Base-by-base conservation (phyloP, 208 protist species). In the Leishmania gerbilli region DNA sequence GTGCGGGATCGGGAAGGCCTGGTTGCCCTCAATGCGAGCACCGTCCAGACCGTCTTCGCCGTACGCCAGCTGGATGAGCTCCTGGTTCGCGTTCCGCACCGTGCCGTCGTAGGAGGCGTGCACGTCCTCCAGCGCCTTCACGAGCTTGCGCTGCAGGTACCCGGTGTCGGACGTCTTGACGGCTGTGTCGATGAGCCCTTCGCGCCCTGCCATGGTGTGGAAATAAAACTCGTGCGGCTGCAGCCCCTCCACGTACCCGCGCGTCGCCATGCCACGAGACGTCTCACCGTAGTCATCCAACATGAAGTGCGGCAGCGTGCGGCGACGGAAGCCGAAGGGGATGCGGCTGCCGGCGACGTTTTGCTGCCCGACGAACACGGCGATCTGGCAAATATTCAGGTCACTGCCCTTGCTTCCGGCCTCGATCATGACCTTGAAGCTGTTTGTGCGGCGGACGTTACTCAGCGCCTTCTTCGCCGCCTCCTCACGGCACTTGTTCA, bases 161-260 rank as follows among this genome's bases (percentile, higher is more conserved):
- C 98, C 92, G 34, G 99, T 99, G 80, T 99, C 98, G 40, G 99
- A 95, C 3, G 99, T 99, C 92, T 99, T 99, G 51, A 99, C 98
- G 53, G 99, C 99, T 24, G 99, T 99, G 90, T 99, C 99, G 89
- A 99, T 99, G 3, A 99, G 89, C 85, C 99, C 99, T 88, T 99
- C 98, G 58, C 98, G 88, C 15, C 99, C 99, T 74, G 99, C 99
- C 99, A 99, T 99, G 45, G 99, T 99, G 88, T 99, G 99, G 91
- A 99, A 99, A 94, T 99, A 99, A 82, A 99, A 99, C 91, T 99
- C 99, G 84, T 97, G 91, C 47, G 99, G 99, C 42, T 98, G 99
- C 40, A 99, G 91, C 27, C 99, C 99, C 64, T 95, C 87, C 11
- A 99, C 90, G 90, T 99, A 99, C 11, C 97, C 99, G 84, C 99